Base-by-base conservation (phyloP, 805 yeast genomes). In the Pichia insulana region DNA sequence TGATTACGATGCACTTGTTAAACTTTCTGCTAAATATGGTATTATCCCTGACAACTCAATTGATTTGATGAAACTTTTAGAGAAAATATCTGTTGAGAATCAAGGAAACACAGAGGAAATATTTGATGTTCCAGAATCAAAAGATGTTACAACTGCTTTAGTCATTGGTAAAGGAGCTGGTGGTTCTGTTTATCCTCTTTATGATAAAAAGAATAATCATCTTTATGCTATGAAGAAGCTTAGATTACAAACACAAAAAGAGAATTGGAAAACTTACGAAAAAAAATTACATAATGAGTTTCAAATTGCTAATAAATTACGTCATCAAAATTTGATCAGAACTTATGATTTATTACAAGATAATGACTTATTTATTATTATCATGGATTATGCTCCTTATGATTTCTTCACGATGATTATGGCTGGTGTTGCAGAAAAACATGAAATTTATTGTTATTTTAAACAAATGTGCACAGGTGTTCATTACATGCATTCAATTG, bases 371-470 rank as follows among this genome's bases (percentile, higher is more conserved):
- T 79, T 75, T 56, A 73, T 74, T 44, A 84, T 90, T 48, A 83
- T 90, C 30, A 89, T 92, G 95, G 97, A 90, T 58, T 90, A 82
- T 59, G 84, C 94, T 42, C 90, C 87, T 2, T 87, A 73, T 59
- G 98, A 90, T 64, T 86, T 90, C 56, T 90, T 90, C 62, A 85
- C 92, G 36, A 71, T 90, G 41, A 96, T 90, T 27, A 90, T 90
- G 97, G 73, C 84, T 35, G 95, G 90, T 2, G 63, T 79, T 43
- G 80, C 88, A 88, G 65, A 76, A 13, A 68, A 70, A 30, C 67
- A 71, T 22, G 96, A 89, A 61, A 70, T 82, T 4, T 72, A 69
- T 40, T 88, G 97, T 59, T 87, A 86, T 56, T 84, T 88, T 59
- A 80, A 74, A 54, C 97, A 90, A 62, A 75, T 90, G 48, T 64